Evolutionary conservation across 2,329 filamentous ascomycete genomes (phyloP).

Genomic region (Sphaerulina vaccinii): DNA sequence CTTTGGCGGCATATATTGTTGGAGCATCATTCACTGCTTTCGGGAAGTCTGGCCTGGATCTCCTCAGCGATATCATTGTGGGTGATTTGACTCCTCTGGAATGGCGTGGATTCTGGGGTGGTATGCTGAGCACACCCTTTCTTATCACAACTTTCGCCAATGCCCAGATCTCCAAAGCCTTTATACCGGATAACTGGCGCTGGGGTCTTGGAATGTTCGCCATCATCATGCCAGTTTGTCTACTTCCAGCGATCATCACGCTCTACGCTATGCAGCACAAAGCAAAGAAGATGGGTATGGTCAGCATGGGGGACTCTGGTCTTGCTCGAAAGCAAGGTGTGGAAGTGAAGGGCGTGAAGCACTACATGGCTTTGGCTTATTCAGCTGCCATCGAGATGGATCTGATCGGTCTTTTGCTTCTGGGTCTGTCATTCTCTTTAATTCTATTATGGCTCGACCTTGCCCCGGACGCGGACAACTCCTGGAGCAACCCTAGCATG

Average conservation of each 20-base stretch:
- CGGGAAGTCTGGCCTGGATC: constrained; percentile 34
- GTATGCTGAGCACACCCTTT: constrained; percentile 34
- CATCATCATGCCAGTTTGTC: constrained; percentile 29
- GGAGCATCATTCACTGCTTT: constrained; percentile 33
- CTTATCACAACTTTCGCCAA: constrained; percentile 44
- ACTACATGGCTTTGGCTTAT: constrained; percentile 24
- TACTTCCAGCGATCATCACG: constrained; percentile 32
- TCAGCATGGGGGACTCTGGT: constrained; percentile 23
- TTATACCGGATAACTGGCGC: constrained; percentile 38
- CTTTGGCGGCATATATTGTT: constrained; percentile 30
- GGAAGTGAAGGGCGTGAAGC: not conserved
- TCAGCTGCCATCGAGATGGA: constrained; percentile 29
- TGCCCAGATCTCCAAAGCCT: constrained; percentile 45
- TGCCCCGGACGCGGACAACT: constrained; percentile 21
- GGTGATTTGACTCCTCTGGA: constrained; percentile 33
- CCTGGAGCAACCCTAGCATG: constrained; percentile 25
- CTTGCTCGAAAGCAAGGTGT: constrained; percentile 19
- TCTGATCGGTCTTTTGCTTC: constrained; percentile 24
- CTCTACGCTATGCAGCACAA: constrained; percentile 30
- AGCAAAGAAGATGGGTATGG: constrained; percentile 26
- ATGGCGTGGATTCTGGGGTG: constrained; percentile 35
- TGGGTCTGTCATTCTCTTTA: constrained; percentile 27
- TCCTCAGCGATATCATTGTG: constrained; percentile 34
- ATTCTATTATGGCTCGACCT: constrained; percentile 28
- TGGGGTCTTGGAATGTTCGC: constrained; percentile 34